A percentile compares a stretch with the other conserved stretches of the same genome.
Evolutionary conservation across 2,329 filamentous ascomycete genomes (phyloP).

Genomic region (Aureobasidium musti): DNA sequence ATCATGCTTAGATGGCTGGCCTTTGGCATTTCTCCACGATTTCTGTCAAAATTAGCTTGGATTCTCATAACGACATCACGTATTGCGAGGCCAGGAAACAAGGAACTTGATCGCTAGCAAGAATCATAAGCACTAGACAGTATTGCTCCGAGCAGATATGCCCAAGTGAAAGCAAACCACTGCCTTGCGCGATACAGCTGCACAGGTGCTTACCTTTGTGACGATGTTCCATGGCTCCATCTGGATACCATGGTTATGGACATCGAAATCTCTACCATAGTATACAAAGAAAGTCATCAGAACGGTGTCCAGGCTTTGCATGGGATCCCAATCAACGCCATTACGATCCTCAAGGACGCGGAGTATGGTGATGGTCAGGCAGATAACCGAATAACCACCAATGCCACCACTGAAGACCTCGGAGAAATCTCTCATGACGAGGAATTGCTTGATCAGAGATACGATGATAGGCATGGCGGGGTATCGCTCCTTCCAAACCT

Average conservation of each 20-base stretch:
- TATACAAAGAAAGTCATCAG: slow-evolving; percentile 86
- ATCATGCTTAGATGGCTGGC: slow-evolving; percentile 56
- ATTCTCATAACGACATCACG: slow-evolving; percentile 32
- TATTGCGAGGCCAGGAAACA: neutral
- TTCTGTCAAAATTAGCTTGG: slow-evolving; percentile 31
- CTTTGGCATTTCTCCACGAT: slow-evolving; percentile 26
- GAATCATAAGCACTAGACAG: neutral
- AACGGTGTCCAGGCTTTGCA: slow-evolving; percentile 43
- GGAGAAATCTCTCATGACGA: slow-evolving; percentile 85
- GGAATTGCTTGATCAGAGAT: slow-evolving; percentile 86
- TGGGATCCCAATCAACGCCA: slow-evolving; percentile 22
- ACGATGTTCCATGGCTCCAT: slow-evolving; percentile 74
- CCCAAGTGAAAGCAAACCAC: neutral
- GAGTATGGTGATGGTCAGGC: slow-evolving; percentile 85
- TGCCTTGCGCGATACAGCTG: neutral
- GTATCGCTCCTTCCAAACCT: slow-evolving; percentile 74
- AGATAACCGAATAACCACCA: slow-evolving; percentile 92
- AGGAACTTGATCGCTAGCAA: neutral
- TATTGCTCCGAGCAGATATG: neutral
- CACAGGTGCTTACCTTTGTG: slow-evolving; percentile 64
- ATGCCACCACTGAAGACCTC: slow-evolving; percentile 90
- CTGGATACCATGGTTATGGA: slow-evolving; percentile 68
- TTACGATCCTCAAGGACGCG: slow-evolving; percentile 71
- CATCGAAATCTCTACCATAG: slow-evolving; percentile 82
- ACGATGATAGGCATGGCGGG: slow-evolving; percentile 86